Base-by-base conservation (phyloP, 2,329 filamentous ascomycete species). In the Acrodontium crateriforme region DNA sequence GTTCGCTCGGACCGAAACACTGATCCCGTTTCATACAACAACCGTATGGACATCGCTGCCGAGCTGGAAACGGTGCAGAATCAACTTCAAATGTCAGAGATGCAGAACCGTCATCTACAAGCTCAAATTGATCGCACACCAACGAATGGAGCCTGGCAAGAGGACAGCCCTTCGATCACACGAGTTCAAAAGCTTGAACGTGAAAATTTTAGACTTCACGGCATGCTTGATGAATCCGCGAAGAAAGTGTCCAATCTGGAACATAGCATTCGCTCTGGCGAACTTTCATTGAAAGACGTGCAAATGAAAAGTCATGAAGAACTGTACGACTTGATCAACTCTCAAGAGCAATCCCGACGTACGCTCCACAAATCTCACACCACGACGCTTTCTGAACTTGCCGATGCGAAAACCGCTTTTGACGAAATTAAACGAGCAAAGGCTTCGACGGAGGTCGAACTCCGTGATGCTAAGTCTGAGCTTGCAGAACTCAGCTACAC, bases 221-320 rank as follows among this genome's bases (percentile, higher is more conserved):
- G 92, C 38, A 82, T 92, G 70, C 74, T 95, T 4, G 87, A 95
- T 53, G 84, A 94, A 52, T 94, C 87, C 3, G 67, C 78, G 11
- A 87, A 82, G 63, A 94, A 94, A 58, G 78, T 94, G 2, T 93
- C 87, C 5, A 71, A 78, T 1, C 59, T 95, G 13, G 89, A 95
- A 55, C 79, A 81, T 50, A 84, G 75, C 35, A 77, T 95, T 32
- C 79, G 78, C 32, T 80, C 77, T 18, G 89, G 85, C 9, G 81
- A 94, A 52, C 63, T 95, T 4, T 89, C 83, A 0, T 64, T 94
- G 23, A 79, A 84, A 26, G 87, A 95, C 53, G 73, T 95, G 24
- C 85, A 94, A 53, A 79, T 85, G 2, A 85, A 81, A 51, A 92
- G 84, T 5, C 84, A 95, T 43, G 85, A 94, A 49, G 89, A 95